Base-by-base conservation (phyloP, 768 basidiomycete species). In the Kwoniella mangroviensis region DNA sequence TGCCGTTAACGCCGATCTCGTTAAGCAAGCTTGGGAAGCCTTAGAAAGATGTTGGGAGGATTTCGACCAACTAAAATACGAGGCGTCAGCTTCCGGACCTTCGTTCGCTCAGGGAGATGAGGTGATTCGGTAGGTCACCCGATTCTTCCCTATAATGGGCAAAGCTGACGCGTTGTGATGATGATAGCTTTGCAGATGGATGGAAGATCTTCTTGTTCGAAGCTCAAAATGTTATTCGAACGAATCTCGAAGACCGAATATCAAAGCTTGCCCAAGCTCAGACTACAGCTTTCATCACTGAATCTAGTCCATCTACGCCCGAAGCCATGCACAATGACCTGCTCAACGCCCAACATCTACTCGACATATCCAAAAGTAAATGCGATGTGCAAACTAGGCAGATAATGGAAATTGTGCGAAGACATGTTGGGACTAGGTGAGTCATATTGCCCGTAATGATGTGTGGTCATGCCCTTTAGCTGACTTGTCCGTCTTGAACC, bases 171-270 rank as follows among this genome's bases (percentile, higher is more conserved):
- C 4, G 34, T 34, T 34, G 34, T 7, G 34, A 34, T 34, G 34
- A 34, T 34, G 43, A 19, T 40, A 67, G 67, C 9, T 68, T 68
- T 28, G 57, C 64, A 43, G 52, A 66, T 34, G 41, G 58, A 59
- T 74, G 75, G 62, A 78, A 92, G 89, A 91, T 93, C 65, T 94
- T 92, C 83, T 89, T 95, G 72, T 96, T 96, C 74, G 92, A 95
- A 83, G 78, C 80, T 89, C 91, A 94, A 80, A 94, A 94, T 81
- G 87, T 93, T 73, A 91, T 96, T 74, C 89, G 92, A 34, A 93
- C 94, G 79, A 87, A 89, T 2, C 87, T 97, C 40, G 90, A 91
- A 77, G 88, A 89, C 68, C 88, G 87, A 41, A 83, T 87, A 2
- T 76, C 65, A 5, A 70, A 72, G 15, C 43, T 80, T 10, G 43